These are phyloP conservation scores for Peniophora sp. DNA, from an alignment of 1,284 basidiomycete genomes.

Conservation along the genomic window DNA sequence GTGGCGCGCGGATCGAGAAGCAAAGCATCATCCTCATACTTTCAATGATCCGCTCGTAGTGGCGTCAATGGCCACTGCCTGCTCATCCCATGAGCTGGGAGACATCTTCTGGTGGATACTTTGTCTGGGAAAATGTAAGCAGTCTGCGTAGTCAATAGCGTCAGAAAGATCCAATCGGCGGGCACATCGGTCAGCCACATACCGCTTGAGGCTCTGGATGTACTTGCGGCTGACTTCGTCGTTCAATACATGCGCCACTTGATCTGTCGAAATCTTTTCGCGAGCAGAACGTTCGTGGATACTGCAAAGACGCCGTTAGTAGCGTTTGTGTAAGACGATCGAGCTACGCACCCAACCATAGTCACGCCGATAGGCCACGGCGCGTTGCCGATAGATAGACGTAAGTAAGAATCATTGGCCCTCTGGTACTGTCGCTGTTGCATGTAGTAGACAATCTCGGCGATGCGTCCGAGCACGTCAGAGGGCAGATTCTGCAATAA, in stretches of 20 bases:
- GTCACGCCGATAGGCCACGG: conserved; percentile 99
- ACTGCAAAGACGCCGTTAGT: conserved; percentile 31
- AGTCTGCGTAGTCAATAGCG: conserved; percentile 39
- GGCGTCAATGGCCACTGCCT: too few relatives aligned
- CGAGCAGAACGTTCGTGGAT: conserved; percentile 97
- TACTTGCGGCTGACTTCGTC: conserved; percentile 99
- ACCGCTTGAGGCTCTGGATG: conserved; percentile 96
- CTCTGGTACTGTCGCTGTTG: conserved; percentile 90
- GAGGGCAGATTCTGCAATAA: conserved; percentile 65
- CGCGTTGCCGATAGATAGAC: conserved; percentile 95
- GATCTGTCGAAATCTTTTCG: conserved; percentile 95
- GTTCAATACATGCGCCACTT: conserved; percentile 96
- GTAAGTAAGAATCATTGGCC: conserved; percentile 96
- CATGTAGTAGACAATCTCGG: conserved; percentile 96
- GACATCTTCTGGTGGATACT: conserved; percentile 85
- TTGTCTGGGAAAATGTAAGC: conserved; percentile 91
- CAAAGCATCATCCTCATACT: too few relatives aligned
- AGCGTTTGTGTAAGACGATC: background rate
- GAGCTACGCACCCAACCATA: conserved; percentile 80
- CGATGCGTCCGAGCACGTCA: conserved; percentile 84
- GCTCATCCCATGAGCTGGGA: conserved; percentile 85
- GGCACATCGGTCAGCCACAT: conserved; percentile 15
- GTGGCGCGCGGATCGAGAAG: too few relatives aligned
- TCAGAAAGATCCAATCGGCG: conserved; percentile 1
- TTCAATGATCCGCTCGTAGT: too few relatives aligned